Base-by-base conservation (phyloP, 495 filamentous ascomycete species). In the Neurospora tetrasperma region DNA sequence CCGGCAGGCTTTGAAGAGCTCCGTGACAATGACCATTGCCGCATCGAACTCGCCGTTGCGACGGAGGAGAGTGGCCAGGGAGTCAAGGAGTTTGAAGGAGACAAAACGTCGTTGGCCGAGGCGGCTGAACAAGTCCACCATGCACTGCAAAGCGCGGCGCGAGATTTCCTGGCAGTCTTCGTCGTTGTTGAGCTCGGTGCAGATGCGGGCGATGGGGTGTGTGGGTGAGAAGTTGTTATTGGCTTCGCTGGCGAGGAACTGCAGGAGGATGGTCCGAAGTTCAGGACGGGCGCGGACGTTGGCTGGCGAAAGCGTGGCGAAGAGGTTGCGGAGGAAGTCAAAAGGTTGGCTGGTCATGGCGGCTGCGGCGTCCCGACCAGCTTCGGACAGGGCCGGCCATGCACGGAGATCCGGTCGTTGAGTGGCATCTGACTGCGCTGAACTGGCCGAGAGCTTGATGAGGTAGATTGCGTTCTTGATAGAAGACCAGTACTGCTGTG, bases 401-500 rank as follows among this genome's bases (percentile, higher is more conserved):
- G 78, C 79, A 12, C 75, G 75, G 12, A 71, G 38, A 42, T 75
- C 78, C 0, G 78, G 76, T 5, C 76, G 70, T 11, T 69, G 59
- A 18, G 78, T 73, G 11, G 42, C 14, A 31, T 75, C 72, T 66
- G 54, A 18, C 27, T 75, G 69, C 9, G 72, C 41, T 9, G 77
- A 78, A 2, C 72, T 73, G 20, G 74, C 74, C 4, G 79, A 78
- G 1, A 80, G 46, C 70, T 80, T 80, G 70, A 80, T 72, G 71
- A 80, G 71, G 70, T 80, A 80, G 69, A 80, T 74, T 44, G 76
- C 77, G 54, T 79, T 75, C 41, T 80, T 80, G 70, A 80, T 75
- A 20, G 75, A 74, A 20, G 66, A 71, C 79, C 79, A 80, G 48
- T 80, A 80, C 42, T 74, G 54, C 16, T 71, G 76, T 7, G 79